Evolutionary conservation across 495 filamentous ascomycete genomes (phyloP).

Genomic region (Bryoglossum gracile): DNA sequence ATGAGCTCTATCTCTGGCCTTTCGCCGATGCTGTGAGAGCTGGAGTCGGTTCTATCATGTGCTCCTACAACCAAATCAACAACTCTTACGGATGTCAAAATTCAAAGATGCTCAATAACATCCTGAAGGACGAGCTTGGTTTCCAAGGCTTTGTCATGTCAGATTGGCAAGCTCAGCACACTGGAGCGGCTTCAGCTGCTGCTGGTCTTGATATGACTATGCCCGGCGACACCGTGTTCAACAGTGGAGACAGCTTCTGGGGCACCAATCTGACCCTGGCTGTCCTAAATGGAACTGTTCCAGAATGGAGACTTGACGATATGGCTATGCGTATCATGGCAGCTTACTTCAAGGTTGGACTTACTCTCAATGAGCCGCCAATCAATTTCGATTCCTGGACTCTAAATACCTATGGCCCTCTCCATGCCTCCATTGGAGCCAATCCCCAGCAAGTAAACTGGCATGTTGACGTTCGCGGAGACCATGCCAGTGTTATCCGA

Average conservation of each 20-base stretch:
- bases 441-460: constrained; percentile 68
- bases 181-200: constrained; percentile 65
- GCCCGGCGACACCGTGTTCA: constrained; percentile 80
- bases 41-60: constrained; percentile 80
- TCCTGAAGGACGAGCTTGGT: constrained; percentile 87
- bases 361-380: constrained; percentile 37
- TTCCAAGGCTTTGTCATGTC: constrained; percentile 95
- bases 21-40: constrained; percentile 69
- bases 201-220: constrained; percentile 93
- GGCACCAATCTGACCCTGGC: constrained; percentile 81
- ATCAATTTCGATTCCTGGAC: constrained; percentile 92
- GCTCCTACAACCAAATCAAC: constrained; percentile 80
- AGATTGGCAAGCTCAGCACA: constrained; percentile 84
- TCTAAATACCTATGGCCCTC: constrained; percentile 60
- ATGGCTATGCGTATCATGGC: constrained; percentile 91
- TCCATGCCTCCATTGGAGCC: constrained; percentile 53
- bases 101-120: constrained; percentile 68
- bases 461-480: constrained; percentile 75
- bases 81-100: constrained; percentile 64
- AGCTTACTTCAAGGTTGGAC: constrained; percentile 83
- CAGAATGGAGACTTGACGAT: constrained; percentile 85
- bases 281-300: constrained; percentile 86
- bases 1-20: constrained; percentile 90
- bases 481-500: constrained; percentile 66
- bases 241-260: constrained; percentile 69